Evolutionary conservation across 768 basidiomycete species (phyloP).

Genomic region (Xerocomus brunneocitrinus): DNA sequence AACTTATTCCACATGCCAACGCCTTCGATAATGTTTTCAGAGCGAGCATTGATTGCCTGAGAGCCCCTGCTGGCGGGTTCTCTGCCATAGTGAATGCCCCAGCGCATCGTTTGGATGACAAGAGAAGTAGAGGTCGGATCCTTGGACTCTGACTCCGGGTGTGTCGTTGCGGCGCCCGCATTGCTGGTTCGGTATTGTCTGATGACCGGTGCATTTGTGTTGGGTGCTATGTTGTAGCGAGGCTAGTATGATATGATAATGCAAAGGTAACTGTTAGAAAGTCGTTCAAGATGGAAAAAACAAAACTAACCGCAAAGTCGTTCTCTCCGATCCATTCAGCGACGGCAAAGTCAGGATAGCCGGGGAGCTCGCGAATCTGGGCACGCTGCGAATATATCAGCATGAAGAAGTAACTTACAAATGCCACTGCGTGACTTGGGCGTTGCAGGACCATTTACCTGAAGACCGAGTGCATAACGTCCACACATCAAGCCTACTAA

Average conservation of each 20-base stretch:
- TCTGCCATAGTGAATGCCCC: slow-evolving; percentile 79
- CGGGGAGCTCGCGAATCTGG: slow-evolving; percentile 35
- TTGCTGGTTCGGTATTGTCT: slow-evolving; percentile 34
- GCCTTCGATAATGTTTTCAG: slow-evolving; percentile 72
- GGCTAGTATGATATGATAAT: slow-evolving; percentile 23
- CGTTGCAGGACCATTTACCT: neutral
- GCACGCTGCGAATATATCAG: slow-evolving; percentile 16
- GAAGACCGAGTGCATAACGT: slow-evolving; percentile 2
- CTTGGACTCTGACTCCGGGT: neutral
- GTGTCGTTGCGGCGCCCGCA: neutral
- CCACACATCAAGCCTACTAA: neutral
- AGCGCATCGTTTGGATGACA: slow-evolving; percentile 79
- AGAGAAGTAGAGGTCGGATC: slow-evolving; percentile 26
- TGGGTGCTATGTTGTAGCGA: slow-evolving; percentile 83
- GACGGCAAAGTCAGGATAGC: slow-evolving; percentile 39
- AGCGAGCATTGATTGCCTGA: slow-evolving; percentile 87
- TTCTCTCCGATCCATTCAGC: slow-evolving; percentile 60
- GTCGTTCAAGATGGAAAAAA: neutral
- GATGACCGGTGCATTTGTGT: slow-evolving; percentile 72
- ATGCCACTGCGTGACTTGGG: neutral
- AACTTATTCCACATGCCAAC: slow-evolving; percentile 84
- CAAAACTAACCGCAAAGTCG: slow-evolving; percentile 43
- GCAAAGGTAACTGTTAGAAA: neutral
- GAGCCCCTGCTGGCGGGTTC: slow-evolving; percentile 45
- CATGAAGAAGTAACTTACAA: neutral